phyloP scores from a whole-genome alignment of 495 filamentous ascomycete species.

The Annulohypoxylon moriforme region DNA sequence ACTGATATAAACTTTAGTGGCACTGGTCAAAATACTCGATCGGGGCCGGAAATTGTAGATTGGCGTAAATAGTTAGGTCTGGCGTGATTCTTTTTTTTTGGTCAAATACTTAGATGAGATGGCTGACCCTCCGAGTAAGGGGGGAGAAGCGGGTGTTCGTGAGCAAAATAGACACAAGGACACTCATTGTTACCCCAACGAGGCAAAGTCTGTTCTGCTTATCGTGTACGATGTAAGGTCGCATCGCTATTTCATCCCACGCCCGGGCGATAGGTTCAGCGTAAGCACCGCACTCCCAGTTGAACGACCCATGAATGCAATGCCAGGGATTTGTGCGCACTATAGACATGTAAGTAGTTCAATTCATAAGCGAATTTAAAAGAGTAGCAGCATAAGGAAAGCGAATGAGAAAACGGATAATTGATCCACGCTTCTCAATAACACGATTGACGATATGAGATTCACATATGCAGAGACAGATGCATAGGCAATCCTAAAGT shows the following conservation, averaged over 20 bases:
- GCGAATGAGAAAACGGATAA: not conserved
- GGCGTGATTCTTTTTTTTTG: slow-evolving; percentile 18
- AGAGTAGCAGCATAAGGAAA: not conserved
- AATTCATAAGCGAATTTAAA: not conserved
- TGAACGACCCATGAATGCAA: not conserved
- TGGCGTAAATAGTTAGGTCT: slow-evolving; percentile 18
- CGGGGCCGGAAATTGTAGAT: slow-evolving; percentile 5
- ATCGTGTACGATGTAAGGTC: slow-evolving; percentile 35
- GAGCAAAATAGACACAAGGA: slow-evolving; percentile 1
- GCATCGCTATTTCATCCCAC: slow-evolving; percentile 29
- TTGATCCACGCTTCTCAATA: not conserved
- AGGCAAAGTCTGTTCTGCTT: slow-evolving; percentile 25
- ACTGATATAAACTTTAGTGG: slow-evolving; percentile 12
- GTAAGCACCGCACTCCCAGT: not conserved
- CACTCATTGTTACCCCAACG: slow-evolving; percentile 26
- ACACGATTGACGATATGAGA: not conserved
- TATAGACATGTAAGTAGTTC: not conserved
- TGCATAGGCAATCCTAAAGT: slow-evolving; percentile 26
- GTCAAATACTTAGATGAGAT: slow-evolving; percentile 13
- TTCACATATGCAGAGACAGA: slow-evolving; percentile 12
- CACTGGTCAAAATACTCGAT: slow-evolving; percentile 12
- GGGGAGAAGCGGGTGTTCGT: slow-evolving; percentile 8
- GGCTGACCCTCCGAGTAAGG: slow-evolving; percentile 12
- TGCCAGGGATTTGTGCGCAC: not conserved
- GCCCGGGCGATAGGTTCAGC: slow-evolving; percentile 3